Base-by-base conservation (phyloP, 2,329 filamentous ascomycete genomes). In the Beauveria medogensis region DNA sequence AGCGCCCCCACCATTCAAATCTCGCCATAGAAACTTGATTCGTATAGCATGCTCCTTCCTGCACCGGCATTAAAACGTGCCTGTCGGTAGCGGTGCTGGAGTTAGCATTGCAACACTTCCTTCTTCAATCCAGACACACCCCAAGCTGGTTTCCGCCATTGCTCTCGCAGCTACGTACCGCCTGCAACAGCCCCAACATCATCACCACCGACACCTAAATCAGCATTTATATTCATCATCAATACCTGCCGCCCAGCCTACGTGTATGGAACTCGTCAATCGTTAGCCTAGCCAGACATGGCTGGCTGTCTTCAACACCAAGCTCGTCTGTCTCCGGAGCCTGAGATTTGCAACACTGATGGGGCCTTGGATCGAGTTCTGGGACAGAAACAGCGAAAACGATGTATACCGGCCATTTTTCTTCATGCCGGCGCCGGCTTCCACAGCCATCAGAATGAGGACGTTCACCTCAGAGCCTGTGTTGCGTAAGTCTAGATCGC, bases 371-470 rank as follows among this genome's bases (percentile, higher is more conserved):
- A 80, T 63, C 75, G 72, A 40, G 69, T 73, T 61, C 65, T 73
- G 52, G 76, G 72, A 48, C 67, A 72, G 24, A 68, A 65, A 6
- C 73, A 74, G 18, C 72, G 66, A 59, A 64, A 69, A 41, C 74
- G 73, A 56, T 69, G 66, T 48, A 64, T 85, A 10, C 85, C 85
- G 61, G 92, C 91, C 62, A 93, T 99, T 57, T 97, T 96, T 73
- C 88, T 99, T 50, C 94, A 99, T 74, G 94, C 93, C 43, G 94
- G 94, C 40, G 94, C 94, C 18, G 94, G 94, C 4, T 99, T 91
- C 69, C 94, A 99, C 73, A 97, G 92, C 70, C 79, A 84, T 26
- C 84, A 89, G 63, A 97, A 97, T 70, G 92, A 99, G 72, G 79
- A 82, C 60, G 80, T 90, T 43, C 94, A 99, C 70, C 82, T 99